A percentile compares a stretch with the other conserved stretches of the same genome.
Evolutionary conservation across 495 filamentous ascomycete species (phyloP).

Genomic region (Baudoinia panamericana): DNA sequence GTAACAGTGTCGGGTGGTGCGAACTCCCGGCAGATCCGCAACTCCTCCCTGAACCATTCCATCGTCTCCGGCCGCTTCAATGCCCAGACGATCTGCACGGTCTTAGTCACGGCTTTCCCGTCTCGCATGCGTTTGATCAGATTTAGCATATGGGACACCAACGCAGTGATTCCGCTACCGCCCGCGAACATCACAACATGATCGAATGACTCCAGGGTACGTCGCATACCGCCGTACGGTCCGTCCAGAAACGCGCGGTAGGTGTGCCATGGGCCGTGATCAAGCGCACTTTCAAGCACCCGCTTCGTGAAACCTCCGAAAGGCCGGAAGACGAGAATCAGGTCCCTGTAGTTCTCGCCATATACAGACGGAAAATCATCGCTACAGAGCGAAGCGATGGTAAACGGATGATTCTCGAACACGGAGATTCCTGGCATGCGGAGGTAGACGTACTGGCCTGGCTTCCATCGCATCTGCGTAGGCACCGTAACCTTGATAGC

Average conservation of each 20-base stretch:
- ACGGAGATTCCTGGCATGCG: constrained; percentile 83
- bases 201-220: constrained; percentile 84
- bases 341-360: constrained; percentile 73
- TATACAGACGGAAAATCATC: constrained; percentile 80
- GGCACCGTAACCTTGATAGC: constrained; percentile 88
- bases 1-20: constrained; percentile 73
- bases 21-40: constrained; percentile 74
- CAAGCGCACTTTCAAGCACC: constrained; percentile 61
- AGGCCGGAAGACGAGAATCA: constrained; percentile 80
- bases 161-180: constrained; percentile 85
- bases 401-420: constrained; percentile 91
- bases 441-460: constrained; percentile 89
- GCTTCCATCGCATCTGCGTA: constrained; percentile 82
- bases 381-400: constrained; percentile 79
- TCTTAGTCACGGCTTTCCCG: constrained; percentile 80
- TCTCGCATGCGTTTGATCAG: constrained; percentile 90
- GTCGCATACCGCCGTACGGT: constrained; percentile 86
- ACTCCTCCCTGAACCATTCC: constrained; percentile 96
- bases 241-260: constrained; percentile 86
- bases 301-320: constrained; percentile 78
- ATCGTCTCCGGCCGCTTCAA: constrained; percentile 81
- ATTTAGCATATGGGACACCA: constrained; percentile 79
- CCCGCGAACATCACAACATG: constrained; percentile 86
- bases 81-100: constrained; percentile 83
- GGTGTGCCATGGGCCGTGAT: constrained; percentile 70